Conservation (phyloP, 2,329 filamentous ascomycete species). For the Microdochium bolleyi region DNA sequence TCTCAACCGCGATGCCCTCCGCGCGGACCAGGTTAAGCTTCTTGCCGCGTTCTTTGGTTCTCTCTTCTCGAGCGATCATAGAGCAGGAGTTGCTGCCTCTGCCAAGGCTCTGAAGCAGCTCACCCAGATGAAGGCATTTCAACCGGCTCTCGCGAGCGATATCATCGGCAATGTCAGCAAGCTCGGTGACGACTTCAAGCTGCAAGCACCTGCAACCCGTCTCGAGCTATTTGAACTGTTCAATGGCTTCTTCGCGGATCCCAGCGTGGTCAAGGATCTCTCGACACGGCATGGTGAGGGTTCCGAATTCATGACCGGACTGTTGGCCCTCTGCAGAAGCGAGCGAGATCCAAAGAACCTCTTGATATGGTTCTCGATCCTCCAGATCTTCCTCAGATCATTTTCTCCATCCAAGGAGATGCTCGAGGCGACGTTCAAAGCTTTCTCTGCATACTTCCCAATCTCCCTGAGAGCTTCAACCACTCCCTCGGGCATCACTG, state of each 20-base stretch:
- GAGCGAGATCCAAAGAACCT: constrained; percentile 51
- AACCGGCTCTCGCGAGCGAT: constrained; percentile 34
- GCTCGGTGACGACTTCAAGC: constrained; percentile 48
- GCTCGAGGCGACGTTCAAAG: constrained; percentile 40
- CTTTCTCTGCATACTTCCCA: constrained; percentile 53
- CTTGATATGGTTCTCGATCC: constrained; percentile 47
- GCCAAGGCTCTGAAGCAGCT: constrained; percentile 43
- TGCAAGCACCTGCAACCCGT: constrained; percentile 43
- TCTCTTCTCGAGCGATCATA: constrained; percentile 52
- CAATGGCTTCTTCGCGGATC: constrained; percentile 31
- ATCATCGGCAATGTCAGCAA: constrained; percentile 42
- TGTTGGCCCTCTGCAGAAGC: constrained; percentile 42
- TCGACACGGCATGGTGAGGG: constrained; percentile 33
- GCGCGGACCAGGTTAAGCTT: constrained; percentile 41
- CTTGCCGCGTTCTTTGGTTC: constrained; percentile 47
- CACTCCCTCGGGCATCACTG: constrained; percentile 40
- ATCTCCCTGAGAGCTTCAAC: constrained; percentile 47
- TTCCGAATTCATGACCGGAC: constrained; percentile 36
- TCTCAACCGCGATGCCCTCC: constrained; percentile 36
- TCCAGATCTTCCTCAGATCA: constrained; percentile 33
- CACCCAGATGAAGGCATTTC: constrained; percentile 41
- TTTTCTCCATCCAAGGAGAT: constrained; percentile 37
- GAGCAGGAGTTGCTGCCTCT: constrained; percentile 48
- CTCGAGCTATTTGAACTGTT: constrained; percentile 44
- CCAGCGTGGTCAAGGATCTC: constrained; percentile 33